Evolutionary conservation across 2,329 filamentous ascomycete genomes (phyloP).

Genomic region (Cordyceps tenuipes): DNA sequence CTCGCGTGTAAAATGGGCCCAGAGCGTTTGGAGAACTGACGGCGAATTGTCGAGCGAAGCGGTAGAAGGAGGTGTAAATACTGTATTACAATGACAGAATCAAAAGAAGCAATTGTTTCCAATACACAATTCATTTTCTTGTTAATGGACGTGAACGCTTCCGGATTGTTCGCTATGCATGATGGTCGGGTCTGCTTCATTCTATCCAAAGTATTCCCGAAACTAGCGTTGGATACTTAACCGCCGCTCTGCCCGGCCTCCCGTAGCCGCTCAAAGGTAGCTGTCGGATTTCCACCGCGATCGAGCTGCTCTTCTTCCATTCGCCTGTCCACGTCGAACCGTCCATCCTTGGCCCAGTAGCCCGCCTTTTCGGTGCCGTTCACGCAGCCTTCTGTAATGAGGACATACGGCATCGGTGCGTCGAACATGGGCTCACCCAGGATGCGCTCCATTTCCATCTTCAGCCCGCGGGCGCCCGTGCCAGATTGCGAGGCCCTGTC

Average conservation of each 20-base stretch:
- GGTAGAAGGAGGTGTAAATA: constrained; percentile 31
- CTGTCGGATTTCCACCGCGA: constrained; percentile 15
- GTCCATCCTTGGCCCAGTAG: constrained; percentile 63
- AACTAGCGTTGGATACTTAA: constrained; percentile 18
- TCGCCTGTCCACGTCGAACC: constrained; percentile 59
- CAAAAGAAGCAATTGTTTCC: constrained; percentile 17
- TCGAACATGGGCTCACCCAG: constrained; percentile 76
- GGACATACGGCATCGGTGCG: constrained; percentile 65
- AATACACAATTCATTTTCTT: background rate
- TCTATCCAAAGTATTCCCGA: background rate
- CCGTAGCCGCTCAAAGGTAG: constrained; percentile 33
- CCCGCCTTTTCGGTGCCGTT: constrained; percentile 49
- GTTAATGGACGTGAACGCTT: background rate
- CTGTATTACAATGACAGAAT: constrained; percentile 34
- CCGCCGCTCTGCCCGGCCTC: constrained; percentile 42
- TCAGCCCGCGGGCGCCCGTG: constrained; percentile 72
- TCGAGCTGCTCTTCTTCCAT: constrained; percentile 53
- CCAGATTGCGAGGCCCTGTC: constrained; percentile 49
- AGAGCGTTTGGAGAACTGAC: constrained; percentile 20
- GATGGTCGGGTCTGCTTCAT: background rate
- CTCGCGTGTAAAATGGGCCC: constrained; percentile 29
- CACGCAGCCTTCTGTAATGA: constrained; percentile 64
- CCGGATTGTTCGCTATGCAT: background rate
- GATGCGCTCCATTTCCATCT: constrained; percentile 73
- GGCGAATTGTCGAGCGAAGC: constrained; percentile 6